phyloP scores from a whole-genome alignment of 352 stramenopile species.

The Thraustotheca clavata region DNA sequence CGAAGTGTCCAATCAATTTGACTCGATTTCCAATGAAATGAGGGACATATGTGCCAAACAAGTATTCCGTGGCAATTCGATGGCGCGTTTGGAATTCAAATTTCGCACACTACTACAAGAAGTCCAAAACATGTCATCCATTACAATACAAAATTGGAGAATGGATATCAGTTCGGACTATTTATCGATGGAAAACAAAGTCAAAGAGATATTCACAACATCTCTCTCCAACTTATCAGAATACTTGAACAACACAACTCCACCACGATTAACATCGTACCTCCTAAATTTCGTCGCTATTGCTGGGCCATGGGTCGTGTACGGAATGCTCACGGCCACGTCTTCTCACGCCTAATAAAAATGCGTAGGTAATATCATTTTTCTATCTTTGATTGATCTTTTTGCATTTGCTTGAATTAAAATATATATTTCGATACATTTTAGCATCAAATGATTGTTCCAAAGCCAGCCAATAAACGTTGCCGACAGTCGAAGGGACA shows the following conservation, averaged over 20 bases:
- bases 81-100: background rate
- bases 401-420: background rate
- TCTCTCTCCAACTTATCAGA: background rate
- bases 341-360: background rate
- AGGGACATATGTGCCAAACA: background rate
- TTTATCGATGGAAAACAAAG: background rate
- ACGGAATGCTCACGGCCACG: background rate
- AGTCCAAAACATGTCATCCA: background rate
- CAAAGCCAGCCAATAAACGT: background rate
- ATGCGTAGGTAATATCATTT: background rate
- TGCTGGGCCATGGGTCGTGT: constrained; percentile 7
- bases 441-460: no score
- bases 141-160: background rate
- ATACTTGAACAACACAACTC: background rate
- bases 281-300: background rate
- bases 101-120: background rate
- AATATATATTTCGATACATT: background rate
- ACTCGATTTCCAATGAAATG: background rate
- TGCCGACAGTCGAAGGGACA: background rate
- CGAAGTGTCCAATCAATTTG: background rate
- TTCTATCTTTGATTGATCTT: background rate
- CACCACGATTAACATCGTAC: background rate
- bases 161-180: background rate
- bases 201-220: background rate
- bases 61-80: background rate